These are phyloP conservation scores for Triangularia verruculosa DNA, from an alignment of 2,329 filamentous ascomycete species.

Conservation along the genomic window DNA sequence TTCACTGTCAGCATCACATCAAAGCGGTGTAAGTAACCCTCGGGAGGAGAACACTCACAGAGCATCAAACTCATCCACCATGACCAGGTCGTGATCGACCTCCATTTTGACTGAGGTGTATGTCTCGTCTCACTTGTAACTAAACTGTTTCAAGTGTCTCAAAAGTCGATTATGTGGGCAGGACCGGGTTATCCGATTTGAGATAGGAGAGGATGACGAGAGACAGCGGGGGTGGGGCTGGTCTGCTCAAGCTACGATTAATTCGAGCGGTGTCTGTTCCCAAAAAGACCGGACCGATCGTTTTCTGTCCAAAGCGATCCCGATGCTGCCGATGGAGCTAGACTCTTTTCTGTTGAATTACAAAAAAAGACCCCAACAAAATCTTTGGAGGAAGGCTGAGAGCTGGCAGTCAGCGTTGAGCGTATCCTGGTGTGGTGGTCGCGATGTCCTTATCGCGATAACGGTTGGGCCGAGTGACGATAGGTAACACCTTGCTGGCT, in stretches of 20 bases:
- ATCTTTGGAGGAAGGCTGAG: background rate
- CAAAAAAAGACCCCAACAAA: background rate
- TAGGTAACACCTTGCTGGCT: background rate
- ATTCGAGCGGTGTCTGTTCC: background rate
- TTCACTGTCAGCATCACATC: background rate
- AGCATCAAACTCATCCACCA: conserved; percentile 54
- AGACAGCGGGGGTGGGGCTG: background rate
- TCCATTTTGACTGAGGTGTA: conserved; percentile 26
- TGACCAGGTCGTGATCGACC: conserved; percentile 42
- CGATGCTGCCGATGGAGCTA: background rate
- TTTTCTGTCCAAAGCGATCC: background rate
- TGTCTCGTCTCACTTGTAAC: background rate
- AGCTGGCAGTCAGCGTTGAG: background rate
- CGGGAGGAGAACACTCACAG: conserved; percentile 41
- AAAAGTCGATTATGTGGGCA: background rate
- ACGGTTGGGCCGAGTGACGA: background rate
- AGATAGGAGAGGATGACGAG: background rate
- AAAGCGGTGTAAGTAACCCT: background rate
- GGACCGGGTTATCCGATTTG: background rate
- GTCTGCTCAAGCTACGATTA: background rate
- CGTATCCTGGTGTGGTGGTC: background rate
- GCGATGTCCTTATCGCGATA: background rate
- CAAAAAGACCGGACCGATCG: background rate
- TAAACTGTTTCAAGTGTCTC: no score
- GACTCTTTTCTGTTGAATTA: background rate